Base-by-base conservation (phyloP, 371 early-diverging fungal genomes). In the Coemansia sp. region DNA sequence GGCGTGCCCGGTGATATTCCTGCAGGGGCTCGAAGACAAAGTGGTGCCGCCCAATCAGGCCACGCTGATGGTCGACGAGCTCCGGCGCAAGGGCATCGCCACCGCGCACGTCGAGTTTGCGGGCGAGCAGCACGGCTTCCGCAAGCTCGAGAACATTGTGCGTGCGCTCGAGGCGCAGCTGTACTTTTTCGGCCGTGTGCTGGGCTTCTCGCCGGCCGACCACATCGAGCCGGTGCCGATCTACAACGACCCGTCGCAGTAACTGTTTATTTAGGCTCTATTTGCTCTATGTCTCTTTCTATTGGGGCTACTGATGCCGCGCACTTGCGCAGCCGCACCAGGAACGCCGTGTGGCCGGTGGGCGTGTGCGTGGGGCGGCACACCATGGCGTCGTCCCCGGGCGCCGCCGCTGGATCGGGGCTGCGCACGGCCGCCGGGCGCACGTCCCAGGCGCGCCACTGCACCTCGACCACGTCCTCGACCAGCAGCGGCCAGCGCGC, bases 41-140 rank as follows among this genome's bases (percentile, higher is more conserved):
- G 85, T 90, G 4, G 92, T 91, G 10, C 92, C 90, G 41, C 87
- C 88, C 16, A 85, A 84, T 35, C 92, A 91, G 70, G 80, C 92
- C 7, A 84, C 86, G 67, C 64, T 83, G 43, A 89, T 91, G 84
- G 89, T 88, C 5, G 72, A 85, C 16, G 85, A 86, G 7, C 65
- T 91, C 45, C 81, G 81, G 55, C 57, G 83, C 34, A 84, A 84
- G 5, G 84, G 84, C 9, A 63, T 88, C 0, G 82, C 82, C 5
- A 88, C 88, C n/a, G 85, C 87, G 2, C 87, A 85, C 60, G 82
- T 86, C 4, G 69, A 82, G 63, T 89, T 86, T 72, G 83, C 81
- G 55, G 90, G 87, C 41, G 92, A 91, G 61, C 85, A 81, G 33
- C 92, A 91, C 61, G 92, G 76, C 2, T 76, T 76, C 50, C 53